Conservation (phyloP, 139 green algal species). For the Nannochloris sp. region DNA sequence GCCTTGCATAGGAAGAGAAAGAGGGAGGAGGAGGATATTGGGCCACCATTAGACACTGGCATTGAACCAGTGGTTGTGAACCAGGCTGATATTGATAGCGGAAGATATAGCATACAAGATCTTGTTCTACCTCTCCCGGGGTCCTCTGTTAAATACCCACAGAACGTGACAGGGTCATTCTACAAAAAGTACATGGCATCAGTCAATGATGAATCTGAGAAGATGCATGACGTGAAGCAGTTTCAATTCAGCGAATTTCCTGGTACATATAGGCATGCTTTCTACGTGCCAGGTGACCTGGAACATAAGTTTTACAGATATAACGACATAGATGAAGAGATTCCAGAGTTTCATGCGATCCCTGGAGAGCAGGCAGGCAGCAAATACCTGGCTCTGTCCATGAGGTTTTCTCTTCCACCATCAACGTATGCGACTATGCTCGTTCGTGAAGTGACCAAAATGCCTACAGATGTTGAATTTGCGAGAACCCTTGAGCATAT, state of each 20-base stretch:
- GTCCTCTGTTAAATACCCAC: neutral
- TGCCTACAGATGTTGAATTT: conserved; percentile 27
- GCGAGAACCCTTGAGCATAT: neutral
- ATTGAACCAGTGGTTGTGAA: neutral
- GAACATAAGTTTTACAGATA: conserved; percentile 39
- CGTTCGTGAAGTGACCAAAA: conserved; percentile 69
- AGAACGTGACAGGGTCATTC: conserved; percentile 23
- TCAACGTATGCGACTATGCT: conserved; percentile 92
- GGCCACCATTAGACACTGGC: neutral
- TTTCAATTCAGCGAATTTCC: conserved; percentile 43
- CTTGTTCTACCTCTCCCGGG: conserved; percentile 88
- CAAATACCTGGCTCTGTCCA: conserved; percentile 40
- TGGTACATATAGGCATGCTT: conserved; percentile 64
- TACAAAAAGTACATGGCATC: conserved; percentile 36
- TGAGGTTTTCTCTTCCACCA: conserved; percentile 71
- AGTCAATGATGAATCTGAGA: conserved; percentile 36
- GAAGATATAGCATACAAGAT: conserved; percentile 51
- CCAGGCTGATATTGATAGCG: neutral
- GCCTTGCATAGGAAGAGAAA: neutral
- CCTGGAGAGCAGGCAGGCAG: neutral
- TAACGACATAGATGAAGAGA: conserved; percentile 44
- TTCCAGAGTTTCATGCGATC: conserved; percentile 14
- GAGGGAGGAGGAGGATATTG: neutral
- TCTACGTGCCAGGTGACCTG: conserved; percentile 42
- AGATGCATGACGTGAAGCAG: conserved; percentile 22